Conservation (phyloP, 129 eudicot species). For the Chrysanthemum seticuspe region DNA sequence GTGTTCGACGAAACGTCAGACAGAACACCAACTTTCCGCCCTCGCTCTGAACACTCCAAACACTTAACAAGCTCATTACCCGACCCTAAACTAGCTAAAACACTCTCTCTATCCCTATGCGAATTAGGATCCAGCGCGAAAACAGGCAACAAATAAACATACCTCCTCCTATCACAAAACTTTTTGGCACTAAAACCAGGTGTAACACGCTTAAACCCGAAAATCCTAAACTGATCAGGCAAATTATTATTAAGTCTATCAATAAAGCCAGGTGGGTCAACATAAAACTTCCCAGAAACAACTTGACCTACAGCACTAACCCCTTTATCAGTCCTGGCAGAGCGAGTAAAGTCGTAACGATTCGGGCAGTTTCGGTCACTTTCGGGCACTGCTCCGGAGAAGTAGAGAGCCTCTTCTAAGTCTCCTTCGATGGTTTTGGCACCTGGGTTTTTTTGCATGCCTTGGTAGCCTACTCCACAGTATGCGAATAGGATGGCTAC, state of each 20-base stretch:
- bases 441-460: slow-evolving; percentile 94
- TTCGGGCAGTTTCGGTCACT: slow-evolving; percentile 50
- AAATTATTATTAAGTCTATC: slow-evolving; percentile 58
- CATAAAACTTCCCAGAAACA: slow-evolving; percentile 73
- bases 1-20: slow-evolving; percentile 48
- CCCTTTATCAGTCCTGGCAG: slow-evolving; percentile 95
- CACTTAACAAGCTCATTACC: slow-evolving; percentile 77
- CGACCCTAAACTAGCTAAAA: slow-evolving; percentile 75
- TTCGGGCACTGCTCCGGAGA: slow-evolving; percentile 75
- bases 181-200: slow-evolving; percentile 71
- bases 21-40: slow-evolving; percentile 48
- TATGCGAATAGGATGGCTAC: slow-evolving; percentile 79
- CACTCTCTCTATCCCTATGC: slow-evolving; percentile 82
- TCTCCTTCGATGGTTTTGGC: slow-evolving; percentile 98
- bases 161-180: slow-evolving; percentile 83
- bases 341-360: slow-evolving; percentile 74
- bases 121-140: slow-evolving; percentile 62
- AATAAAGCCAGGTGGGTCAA: slow-evolving; percentile 79
- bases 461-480: slow-evolving; percentile 94
- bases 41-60: slow-evolving; percentile 81
- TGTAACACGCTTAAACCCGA: slow-evolving; percentile 79
- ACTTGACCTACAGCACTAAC: slow-evolving; percentile 96
- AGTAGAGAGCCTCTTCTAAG: slow-evolving; percentile 79
- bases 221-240: slow-evolving; percentile 58
- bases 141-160: slow-evolving; percentile 87